Conservation (phyloP, 805 yeast species). For the Ogataea populi-albae region DNA sequence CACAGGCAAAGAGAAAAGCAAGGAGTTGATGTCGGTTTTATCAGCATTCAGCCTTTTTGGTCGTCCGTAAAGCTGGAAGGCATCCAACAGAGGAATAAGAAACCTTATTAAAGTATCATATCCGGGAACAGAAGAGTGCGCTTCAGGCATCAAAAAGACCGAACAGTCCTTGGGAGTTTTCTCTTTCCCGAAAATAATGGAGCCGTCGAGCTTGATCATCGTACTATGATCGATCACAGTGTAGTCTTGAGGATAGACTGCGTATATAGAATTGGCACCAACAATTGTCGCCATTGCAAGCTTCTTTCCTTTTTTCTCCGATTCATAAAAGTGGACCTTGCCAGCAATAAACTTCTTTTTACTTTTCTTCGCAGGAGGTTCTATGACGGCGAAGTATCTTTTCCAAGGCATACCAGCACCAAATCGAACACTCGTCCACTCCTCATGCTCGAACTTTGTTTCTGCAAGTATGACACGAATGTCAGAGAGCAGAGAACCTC, state of each 20-base stretch:
- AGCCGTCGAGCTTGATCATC: constrained; percentile 85
- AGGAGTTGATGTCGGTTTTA: constrained; percentile 59
- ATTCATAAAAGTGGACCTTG: constrained; percentile 74
- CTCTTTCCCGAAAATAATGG: constrained; percentile 55
- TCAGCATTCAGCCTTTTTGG: constrained; percentile 75
- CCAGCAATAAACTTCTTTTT: constrained; percentile 55
- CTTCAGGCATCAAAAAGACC: constrained; percentile 78
- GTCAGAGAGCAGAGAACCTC: constrained; percentile 85
- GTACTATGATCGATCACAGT: constrained; percentile 82
- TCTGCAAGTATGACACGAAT: constrained; percentile 82
- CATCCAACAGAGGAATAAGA: constrained; percentile 69
- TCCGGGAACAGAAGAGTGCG: constrained; percentile 79
- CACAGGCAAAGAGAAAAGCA: constrained; percentile 80
- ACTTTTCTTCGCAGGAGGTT: constrained; percentile 55
- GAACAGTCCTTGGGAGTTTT: constrained; percentile 54
- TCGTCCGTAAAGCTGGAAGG: constrained; percentile 77
- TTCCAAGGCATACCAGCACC: constrained; percentile 99
- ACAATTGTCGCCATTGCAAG: constrained; percentile 76
- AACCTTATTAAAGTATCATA: constrained; percentile 82
- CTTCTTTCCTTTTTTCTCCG: constrained; percentile 70
- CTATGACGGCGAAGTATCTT: constrained; percentile 86
- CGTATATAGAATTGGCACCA: constrained; percentile 69
- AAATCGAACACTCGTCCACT: constrained; percentile 92
- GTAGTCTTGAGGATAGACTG: constrained; percentile 88
- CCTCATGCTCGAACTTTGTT: constrained; percentile 82